Percentiles rank a stretch among this genome's conserved stretches.
phyloP scores from a whole-genome alignment of 2,329 filamentous ascomycete species.

The Endocalyx cinctus region DNA sequence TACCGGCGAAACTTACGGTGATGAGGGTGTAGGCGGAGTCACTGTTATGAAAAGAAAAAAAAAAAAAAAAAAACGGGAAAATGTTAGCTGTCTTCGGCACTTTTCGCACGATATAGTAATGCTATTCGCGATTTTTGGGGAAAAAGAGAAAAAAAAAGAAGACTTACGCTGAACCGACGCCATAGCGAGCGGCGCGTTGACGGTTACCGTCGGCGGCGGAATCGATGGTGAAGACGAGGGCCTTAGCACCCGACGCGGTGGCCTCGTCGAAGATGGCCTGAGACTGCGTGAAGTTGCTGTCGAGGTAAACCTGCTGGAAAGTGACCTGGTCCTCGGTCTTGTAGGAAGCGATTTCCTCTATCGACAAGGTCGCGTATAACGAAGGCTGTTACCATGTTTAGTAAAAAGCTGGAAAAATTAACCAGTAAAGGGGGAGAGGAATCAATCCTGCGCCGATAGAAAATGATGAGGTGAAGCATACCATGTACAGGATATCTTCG shows the following conservation, averaged over 20 bases:
- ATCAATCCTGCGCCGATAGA: no score
- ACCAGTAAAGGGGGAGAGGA: neutral
- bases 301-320: constrained; percentile 23
- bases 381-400: constrained; percentile 9
- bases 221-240: constrained; percentile 22
- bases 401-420: neutral
- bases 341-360: constrained; percentile 18
- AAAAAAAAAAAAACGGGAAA: no score
- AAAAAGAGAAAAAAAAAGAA: no score
- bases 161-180: constrained; percentile 17
- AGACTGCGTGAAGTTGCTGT: constrained; percentile 18
- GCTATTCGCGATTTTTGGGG: no score
- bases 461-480: no score
- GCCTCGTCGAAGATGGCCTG: constrained; percentile 14
- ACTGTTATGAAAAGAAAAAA: no score
- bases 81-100: no score
- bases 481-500: constrained; percentile 48
- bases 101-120: no score
- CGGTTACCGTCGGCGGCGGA: constrained; percentile 18
- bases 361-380: constrained; percentile 16
- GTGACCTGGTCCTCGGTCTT: constrained; percentile 18
- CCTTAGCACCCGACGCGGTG: constrained; percentile 15
- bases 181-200: constrained; percentile 20
- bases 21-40: constrained; percentile 14
- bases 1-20: no score